phyloP scores from a whole-genome alignment of 2,329 filamentous ascomycete genomes.

The Ilyonectria destructans region DNA sequence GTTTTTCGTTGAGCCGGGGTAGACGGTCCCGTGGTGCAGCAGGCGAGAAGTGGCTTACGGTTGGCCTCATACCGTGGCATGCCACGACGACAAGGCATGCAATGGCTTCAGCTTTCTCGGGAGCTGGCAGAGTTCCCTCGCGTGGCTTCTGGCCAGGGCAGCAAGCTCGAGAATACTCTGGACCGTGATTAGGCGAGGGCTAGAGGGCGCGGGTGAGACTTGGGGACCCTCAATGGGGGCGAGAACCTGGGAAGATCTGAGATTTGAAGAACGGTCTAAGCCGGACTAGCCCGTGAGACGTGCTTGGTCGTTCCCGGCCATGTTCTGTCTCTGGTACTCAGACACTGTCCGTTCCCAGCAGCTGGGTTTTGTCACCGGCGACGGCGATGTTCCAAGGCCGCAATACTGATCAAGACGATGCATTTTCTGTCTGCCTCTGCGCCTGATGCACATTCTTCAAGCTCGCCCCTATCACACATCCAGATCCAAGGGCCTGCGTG shows the following conservation, averaged over 20 bases:
- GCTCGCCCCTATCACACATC: not conserved
- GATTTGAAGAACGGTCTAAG: not conserved
- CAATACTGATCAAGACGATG: not conserved
- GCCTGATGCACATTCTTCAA: not conserved
- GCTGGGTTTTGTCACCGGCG: not conserved
- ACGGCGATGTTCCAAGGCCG: not conserved
- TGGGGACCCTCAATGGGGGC: not conserved
- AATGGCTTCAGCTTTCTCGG: not conserved
- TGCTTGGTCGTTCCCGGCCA: not conserved
- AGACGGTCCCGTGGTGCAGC: not conserved
- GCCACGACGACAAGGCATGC: not conserved
- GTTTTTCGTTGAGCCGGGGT: not conserved
- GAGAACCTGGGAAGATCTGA: not conserved
- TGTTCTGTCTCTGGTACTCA: not conserved
- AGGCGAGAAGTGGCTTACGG: not conserved
- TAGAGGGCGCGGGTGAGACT: not conserved
- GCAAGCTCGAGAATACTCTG: not conserved
- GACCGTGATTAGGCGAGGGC: not conserved
- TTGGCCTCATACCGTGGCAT: not conserved
- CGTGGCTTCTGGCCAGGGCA: not conserved
- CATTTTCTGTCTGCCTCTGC: not conserved
- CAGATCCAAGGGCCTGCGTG: not conserved
- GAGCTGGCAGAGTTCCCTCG: not conserved
- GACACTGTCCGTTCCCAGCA: not conserved
- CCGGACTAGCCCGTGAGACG: slow-evolving; percentile 3